These are phyloP conservation scores for Boletus reticuloceps DNA, from an alignment of 768 basidiomycete species.

Conservation along the genomic window DNA sequence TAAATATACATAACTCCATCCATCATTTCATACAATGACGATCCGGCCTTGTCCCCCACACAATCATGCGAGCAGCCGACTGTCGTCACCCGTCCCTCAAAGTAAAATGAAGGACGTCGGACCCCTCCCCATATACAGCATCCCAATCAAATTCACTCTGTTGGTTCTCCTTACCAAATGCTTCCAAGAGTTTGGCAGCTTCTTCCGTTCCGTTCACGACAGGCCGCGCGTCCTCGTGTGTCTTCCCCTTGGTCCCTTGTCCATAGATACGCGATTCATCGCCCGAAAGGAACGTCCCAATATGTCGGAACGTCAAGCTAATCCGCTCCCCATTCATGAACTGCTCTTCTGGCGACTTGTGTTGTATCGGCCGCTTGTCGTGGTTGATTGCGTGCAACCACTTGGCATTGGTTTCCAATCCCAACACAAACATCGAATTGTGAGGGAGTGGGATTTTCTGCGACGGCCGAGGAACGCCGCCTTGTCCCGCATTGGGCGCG, in stretches of 20 bases:
- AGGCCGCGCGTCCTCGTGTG: constrained; percentile 46
- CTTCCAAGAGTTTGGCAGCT: constrained; percentile 48
- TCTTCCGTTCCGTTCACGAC: constrained; percentile 54
- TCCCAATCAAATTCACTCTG: constrained; percentile 71
- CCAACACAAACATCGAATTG: constrained; percentile 82
- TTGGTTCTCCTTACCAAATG: constrained; percentile 76
- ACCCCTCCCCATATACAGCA: constrained; percentile 60
- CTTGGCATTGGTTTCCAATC: constrained; percentile 64
- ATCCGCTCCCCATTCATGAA: constrained; percentile 62
- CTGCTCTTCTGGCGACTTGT: constrained; percentile 56
- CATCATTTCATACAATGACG: constrained; percentile 18
- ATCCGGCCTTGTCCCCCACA: constrained; percentile 14
- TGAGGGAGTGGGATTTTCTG: constrained; percentile 75
- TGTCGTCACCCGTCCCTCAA: constrained; percentile 16
- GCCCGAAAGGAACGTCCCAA: constrained; percentile 67
- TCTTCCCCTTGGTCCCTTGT: constrained; percentile 69
- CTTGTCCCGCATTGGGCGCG: constrained; percentile 12
- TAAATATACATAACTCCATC: constrained; percentile 21
- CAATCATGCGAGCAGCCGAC: constrained; percentile 6
- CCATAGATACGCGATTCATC: constrained; percentile 61
- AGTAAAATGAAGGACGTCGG: constrained; percentile 62
- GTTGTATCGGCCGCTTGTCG: constrained; percentile 60
- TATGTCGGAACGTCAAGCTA: constrained; percentile 76
- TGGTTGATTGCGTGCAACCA: constrained; percentile 79
- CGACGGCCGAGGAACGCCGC: constrained; percentile 35